These are phyloP conservation scores for Neopestalotiopsis sp. DNA, from an alignment of 2,329 filamentous ascomycete species.

Conservation along the genomic window DNA sequence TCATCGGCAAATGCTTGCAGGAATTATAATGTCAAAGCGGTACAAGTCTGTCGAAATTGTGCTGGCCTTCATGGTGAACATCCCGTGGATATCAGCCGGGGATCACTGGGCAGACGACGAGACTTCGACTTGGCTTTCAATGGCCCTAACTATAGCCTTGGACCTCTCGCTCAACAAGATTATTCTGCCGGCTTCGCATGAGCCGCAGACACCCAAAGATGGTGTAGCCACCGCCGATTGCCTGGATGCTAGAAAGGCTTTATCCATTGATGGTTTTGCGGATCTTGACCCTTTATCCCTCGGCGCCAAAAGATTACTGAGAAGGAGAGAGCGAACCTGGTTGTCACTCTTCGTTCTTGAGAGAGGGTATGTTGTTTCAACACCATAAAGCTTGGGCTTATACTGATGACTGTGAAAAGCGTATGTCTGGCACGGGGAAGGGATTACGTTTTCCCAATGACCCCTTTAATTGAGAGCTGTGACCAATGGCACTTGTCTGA, in stretches of 20 bases:
- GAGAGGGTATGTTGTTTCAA: constrained; percentile 54
- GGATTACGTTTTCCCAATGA: constrained; percentile 71
- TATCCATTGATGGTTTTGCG: constrained; percentile 71
- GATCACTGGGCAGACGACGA: constrained; percentile 74
- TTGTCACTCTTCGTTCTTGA: constrained; percentile 75
- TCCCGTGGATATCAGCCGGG: constrained; percentile 76
- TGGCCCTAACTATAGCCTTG: constrained; percentile 71
- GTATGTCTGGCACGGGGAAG: constrained; percentile 74
- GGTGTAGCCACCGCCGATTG: constrained; percentile 68
- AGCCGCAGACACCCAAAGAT: constrained; percentile 49
- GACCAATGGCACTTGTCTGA: constrained; percentile 71
- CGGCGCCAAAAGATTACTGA: constrained; percentile 63
- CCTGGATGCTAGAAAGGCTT: constrained; percentile 68
- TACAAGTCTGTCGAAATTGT: constrained; percentile 76
- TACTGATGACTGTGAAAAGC: constrained; percentile 36
- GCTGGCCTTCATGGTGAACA: constrained; percentile 75
- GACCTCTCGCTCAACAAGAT: constrained; percentile 75
- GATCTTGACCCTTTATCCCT: constrained; percentile 66
- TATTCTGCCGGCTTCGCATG: constrained; percentile 58
- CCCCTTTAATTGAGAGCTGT: constrained; percentile 68
- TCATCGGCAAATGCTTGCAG: constrained; percentile 67
- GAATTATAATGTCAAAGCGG: constrained; percentile 64
- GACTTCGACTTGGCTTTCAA: constrained; percentile 72
- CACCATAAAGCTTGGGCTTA: background rate
- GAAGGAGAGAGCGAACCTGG: constrained; percentile 72